phyloP scores from a whole-genome alignment of 257 asterid genomes.

The Hygrophila difformis region DNA sequence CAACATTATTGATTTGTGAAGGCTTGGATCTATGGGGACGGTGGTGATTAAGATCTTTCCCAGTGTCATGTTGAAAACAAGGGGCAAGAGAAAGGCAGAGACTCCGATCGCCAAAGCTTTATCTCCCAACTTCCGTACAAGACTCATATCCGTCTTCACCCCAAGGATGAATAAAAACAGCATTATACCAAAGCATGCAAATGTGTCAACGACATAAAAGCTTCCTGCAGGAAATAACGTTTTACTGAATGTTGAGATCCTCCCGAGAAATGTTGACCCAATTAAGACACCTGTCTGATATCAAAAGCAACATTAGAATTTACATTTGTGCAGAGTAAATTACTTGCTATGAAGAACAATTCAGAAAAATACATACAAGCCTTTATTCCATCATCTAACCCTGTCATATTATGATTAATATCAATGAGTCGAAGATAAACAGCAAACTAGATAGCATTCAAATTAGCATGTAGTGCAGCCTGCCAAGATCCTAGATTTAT shows the following conservation, averaged over 20 bases:
- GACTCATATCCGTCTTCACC: slow-evolving; percentile 26
- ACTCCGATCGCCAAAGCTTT: slow-evolving; percentile 26
- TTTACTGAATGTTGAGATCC: background rate
- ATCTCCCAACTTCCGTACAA: slow-evolving; percentile 22
- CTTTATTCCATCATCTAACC: background rate
- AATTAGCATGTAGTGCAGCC: too few relatives aligned
- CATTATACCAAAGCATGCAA: slow-evolving; percentile 31
- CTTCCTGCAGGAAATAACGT: slow-evolving; percentile 21
- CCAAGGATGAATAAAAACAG: slow-evolving; percentile 34
- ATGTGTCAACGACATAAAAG: slow-evolving; percentile 25
- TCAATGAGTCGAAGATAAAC: too few relatives aligned
- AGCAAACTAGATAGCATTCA: too few relatives aligned
- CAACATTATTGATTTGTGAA: slow-evolving; percentile 24
- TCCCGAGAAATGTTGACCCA: slow-evolving; percentile 29
- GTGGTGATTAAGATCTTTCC: slow-evolving; percentile 9
- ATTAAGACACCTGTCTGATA: slow-evolving; percentile 27
- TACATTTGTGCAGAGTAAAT: too few relatives aligned
- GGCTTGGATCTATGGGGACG: slow-evolving; percentile 22
- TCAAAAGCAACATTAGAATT: slow-evolving; percentile 7
- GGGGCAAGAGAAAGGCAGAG: slow-evolving; percentile 20
- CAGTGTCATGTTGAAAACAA: slow-evolving; percentile 13
- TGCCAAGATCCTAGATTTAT: too few relatives aligned
- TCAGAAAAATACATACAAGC: background rate
- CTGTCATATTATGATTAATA: too few relatives aligned
- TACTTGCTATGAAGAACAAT: background rate